Conservation (phyloP, 371 early-diverging fungal species). For the Haplosporangium sp. region DNA sequence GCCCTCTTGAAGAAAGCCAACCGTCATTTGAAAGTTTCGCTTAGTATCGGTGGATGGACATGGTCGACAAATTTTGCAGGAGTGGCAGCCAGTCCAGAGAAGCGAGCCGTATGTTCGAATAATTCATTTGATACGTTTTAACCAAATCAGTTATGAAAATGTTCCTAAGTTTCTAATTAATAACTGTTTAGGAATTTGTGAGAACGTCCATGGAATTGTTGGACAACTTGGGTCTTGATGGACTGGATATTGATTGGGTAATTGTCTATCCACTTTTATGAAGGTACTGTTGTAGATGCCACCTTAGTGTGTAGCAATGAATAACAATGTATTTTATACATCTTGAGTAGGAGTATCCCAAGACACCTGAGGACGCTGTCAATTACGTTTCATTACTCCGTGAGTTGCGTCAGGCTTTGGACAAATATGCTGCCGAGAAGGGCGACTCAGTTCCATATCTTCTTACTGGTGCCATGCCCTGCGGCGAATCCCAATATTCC, state of each 20-base stretch:
- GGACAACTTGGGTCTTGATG: slow-evolving; percentile 69
- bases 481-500: slow-evolving; percentile 69
- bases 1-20: slow-evolving; percentile 78
- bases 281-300: neutral
- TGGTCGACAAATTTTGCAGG: slow-evolving; percentile 87
- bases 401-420: slow-evolving; percentile 75
- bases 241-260: slow-evolving; percentile 63
- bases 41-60: slow-evolving; percentile 93
- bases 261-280: neutral
- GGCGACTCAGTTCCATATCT: slow-evolving; percentile 63
- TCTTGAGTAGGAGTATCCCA: slow-evolving; percentile 85
- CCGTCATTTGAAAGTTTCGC: slow-evolving; percentile 74
- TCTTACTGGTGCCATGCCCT: slow-evolving; percentile 77
- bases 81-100: slow-evolving; percentile 69
- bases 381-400: slow-evolving; percentile 81
- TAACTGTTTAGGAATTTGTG: slow-evolving; percentile 66
- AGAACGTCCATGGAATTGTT: slow-evolving; percentile 68
- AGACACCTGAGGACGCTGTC: slow-evolving; percentile 75
- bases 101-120: slow-evolving; percentile 55
- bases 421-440: slow-evolving; percentile 57
- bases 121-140: neutral
- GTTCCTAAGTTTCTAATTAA: neutral
- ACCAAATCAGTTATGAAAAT: neutral
- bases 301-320: too few species aligned
- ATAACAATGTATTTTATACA: neutral